Percentiles rank a stretch among this genome's conserved stretches.
phyloP scores from a whole-genome alignment of 331 rosid species.

The Malus hybrid region DNA sequence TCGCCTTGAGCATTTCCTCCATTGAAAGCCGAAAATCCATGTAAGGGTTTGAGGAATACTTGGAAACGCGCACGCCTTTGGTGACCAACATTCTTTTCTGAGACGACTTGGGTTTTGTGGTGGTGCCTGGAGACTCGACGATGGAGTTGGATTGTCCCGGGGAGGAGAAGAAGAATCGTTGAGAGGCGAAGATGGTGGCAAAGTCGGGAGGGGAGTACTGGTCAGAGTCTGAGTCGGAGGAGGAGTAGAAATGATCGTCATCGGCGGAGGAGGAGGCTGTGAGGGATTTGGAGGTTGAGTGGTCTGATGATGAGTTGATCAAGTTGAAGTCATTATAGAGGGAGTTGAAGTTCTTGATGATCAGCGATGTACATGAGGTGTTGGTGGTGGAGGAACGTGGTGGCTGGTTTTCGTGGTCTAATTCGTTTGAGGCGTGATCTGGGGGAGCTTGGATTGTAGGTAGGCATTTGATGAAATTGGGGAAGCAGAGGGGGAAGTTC shows the following conservation, averaged over 20 bases:
- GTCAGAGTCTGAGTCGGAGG: constrained; percentile 20
- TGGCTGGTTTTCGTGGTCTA: constrained; percentile 6
- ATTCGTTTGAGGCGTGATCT: constrained; percentile 2
- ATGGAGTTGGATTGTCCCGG: constrained; percentile 89
- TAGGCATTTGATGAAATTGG: constrained; percentile 57
- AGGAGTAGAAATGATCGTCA: constrained; percentile 16
- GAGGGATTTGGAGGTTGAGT: constrained; percentile 23
- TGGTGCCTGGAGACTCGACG: constrained; percentile 37
- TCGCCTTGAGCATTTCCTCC: constrained; percentile 77
- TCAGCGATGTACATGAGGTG: constrained; percentile 4
- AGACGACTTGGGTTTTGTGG: not conserved
- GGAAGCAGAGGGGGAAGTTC: constrained; percentile 46
- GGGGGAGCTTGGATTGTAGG: constrained; percentile 23
- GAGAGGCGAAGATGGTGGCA: constrained; percentile 58
- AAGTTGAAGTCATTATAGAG: constrained; percentile 16
- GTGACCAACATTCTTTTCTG: constrained; percentile 2
- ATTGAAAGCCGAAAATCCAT: constrained; percentile 66
- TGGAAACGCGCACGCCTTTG: constrained; percentile 47
- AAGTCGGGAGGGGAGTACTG: constrained; percentile 45
- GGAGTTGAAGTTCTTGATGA: constrained; percentile 12
- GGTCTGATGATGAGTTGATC: constrained; percentile 7
- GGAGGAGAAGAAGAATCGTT: constrained; percentile 85
- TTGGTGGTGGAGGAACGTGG: constrained; percentile 19
- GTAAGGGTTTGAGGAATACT: constrained; percentile 63
- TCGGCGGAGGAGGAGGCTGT: constrained; percentile 19